phyloP scores from a whole-genome alignment of 148 eudicot genomes.

The Rhododendron williamsianum region DNA sequence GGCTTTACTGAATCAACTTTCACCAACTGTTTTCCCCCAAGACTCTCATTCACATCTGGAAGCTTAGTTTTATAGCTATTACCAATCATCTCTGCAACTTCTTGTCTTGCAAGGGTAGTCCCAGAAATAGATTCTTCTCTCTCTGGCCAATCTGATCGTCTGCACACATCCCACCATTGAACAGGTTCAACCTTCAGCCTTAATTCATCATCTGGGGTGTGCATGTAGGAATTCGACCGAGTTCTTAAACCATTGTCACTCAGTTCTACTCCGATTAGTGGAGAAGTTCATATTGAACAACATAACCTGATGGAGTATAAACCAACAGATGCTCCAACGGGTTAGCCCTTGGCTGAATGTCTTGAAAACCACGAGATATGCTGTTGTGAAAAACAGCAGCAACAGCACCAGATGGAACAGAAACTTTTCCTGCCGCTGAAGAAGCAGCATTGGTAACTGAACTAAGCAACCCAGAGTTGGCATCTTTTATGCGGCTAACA shows the following conservation, averaged over 20 bases:
- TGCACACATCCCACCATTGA: conserved; percentile 35
- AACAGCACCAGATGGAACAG: conserved; percentile 37
- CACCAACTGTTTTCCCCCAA: conserved; percentile 7
- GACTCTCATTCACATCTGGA: background rate
- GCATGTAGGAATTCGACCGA: conserved; percentile 16
- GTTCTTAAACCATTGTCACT: conserved; percentile 19
- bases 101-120: conserved; percentile 3
- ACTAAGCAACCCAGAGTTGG: conserved; percentile 31
- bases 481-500: conserved; percentile 35
- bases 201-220: conserved; percentile 27
- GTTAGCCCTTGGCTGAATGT: conserved; percentile 12
- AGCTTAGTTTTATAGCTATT: background rate
- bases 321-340: conserved; percentile 38
- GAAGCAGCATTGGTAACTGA: conserved; percentile 38
- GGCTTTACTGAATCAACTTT: conserved; percentile 15
- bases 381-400: conserved; percentile 44
- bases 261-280: conserved; percentile 19
- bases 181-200: conserved; percentile 24
- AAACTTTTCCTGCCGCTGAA: conserved; percentile 33
- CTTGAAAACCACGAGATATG: conserved; percentile 3
- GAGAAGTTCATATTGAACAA: conserved; percentile 40
- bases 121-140: conserved; percentile 23
- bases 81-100: background rate
- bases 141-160: conserved; percentile 28
- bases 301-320: conserved; percentile 42